These are phyloP conservation scores for Gamarada debralockiae DNA, from an alignment of 495 filamentous ascomycete genomes.

Conservation along the genomic window DNA sequence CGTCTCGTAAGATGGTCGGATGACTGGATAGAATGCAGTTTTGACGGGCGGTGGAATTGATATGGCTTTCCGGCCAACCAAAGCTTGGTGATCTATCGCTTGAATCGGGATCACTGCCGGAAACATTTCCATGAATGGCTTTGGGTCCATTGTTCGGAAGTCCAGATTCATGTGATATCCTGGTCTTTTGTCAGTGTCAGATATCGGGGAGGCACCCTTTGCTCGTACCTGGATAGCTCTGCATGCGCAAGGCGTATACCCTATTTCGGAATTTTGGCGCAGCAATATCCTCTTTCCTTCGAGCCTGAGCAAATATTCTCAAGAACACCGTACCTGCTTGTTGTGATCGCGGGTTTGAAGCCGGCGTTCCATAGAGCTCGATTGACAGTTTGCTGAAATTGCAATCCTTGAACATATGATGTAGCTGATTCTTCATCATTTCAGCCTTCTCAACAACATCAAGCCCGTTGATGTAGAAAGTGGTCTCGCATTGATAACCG, in stretches of 20 bases:
- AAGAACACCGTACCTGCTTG: slow-evolving; percentile 17
- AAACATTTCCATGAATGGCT: slow-evolving; percentile 12
- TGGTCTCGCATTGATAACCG: slow-evolving; percentile 40
- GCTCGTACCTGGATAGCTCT: slow-evolving; percentile 25
- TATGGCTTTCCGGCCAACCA: neutral
- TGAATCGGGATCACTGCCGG: neutral
- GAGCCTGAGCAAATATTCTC: slow-evolving; percentile 22
- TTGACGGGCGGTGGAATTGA: neutral
- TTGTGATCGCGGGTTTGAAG: slow-evolving; percentile 21
- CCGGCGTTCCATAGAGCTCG: slow-evolving; percentile 18
- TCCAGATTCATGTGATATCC: slow-evolving; percentile 11
- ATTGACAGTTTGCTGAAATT: slow-evolving; percentile 22
- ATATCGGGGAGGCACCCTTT: neutral
- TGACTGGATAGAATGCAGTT: neutral
- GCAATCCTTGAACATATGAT: slow-evolving; percentile 16
- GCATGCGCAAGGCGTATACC: slow-evolving; percentile 29
- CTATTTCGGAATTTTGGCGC: slow-evolving; percentile 22
- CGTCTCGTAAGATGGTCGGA: slow-evolving; percentile 6
- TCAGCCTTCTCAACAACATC: slow-evolving; percentile 18
- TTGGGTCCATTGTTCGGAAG: slow-evolving; percentile 12
- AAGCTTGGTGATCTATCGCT: neutral
- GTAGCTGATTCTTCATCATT: slow-evolving; percentile 9
- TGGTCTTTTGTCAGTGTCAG: neutral
- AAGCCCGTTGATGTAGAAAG: slow-evolving; percentile 16
- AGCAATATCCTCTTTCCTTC: slow-evolving; percentile 17